Percentiles rank a stretch among this genome's conserved stretches.
These are phyloP conservation scores for Lachancea quebecensis DNA, from an alignment of 805 yeast species.

Conservation along the genomic window DNA sequence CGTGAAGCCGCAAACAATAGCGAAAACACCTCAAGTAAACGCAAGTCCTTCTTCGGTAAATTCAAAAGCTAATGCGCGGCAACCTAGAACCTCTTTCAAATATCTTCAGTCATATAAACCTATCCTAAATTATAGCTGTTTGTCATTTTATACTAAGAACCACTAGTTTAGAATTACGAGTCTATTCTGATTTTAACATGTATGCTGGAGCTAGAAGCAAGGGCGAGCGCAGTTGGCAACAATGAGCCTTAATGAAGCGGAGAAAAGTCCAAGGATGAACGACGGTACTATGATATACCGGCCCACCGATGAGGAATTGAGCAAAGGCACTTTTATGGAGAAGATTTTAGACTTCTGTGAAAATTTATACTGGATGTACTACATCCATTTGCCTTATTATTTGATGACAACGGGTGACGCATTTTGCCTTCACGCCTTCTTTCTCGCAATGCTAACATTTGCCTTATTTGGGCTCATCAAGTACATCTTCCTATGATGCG, in stretches of 20 bases:
- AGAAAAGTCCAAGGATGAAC: constrained; percentile 5
- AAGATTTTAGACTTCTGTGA: constrained; percentile 27
- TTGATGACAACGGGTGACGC: constrained; percentile 39
- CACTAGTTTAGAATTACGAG: too few species aligned
- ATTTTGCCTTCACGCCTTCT: constrained; percentile 34
- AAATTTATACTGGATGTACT: constrained; percentile 38
- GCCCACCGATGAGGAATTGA: constrained; percentile 27
- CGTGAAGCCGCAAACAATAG: constrained; percentile 17
- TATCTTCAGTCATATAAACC: too few species aligned
- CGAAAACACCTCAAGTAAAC: constrained; percentile 16
- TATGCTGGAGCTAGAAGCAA: too few species aligned
- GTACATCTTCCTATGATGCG: constrained; percentile 20
- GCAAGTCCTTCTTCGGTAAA: constrained; percentile 26
- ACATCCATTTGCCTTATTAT: constrained; percentile 39
- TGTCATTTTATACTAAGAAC: too few species aligned
- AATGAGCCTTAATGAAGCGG: background rate
- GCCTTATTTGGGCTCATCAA: constrained; percentile 35
- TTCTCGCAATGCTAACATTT: constrained; percentile 33
- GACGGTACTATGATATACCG: constrained; percentile 25
- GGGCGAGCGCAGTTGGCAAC: constrained; percentile 3
- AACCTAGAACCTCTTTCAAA: background rate
- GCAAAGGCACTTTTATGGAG: constrained; percentile 20
- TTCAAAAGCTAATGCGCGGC: constrained; percentile 15
- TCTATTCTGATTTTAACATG: too few species aligned
- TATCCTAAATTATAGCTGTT: too few species aligned